Conservation (phyloP, 352 stramenopile genomes). For the Phytophthora fragariae region DNA sequence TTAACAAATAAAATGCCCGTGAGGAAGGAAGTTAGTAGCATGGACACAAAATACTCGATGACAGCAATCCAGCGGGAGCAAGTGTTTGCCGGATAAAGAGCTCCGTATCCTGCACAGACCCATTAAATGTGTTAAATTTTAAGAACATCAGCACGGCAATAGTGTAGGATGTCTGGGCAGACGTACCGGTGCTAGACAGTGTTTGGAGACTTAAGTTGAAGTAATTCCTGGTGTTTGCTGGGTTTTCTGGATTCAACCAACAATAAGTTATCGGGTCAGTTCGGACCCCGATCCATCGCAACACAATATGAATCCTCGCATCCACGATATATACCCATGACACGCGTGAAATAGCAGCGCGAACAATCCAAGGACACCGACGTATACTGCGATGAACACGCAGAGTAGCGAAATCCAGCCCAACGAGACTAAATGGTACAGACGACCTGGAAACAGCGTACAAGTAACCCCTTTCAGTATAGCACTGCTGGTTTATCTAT, state of each 20-base stretch:
- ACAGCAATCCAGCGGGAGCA: conserved; percentile 63
- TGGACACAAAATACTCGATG: conserved; percentile 62
- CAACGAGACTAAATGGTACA: conserved; percentile 65
- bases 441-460: conserved; percentile 26
- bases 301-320: background rate
- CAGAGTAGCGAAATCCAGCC: conserved; percentile 52
- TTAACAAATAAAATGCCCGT: conserved; percentile 74
- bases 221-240: conserved; percentile 45
- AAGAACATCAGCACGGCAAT: background rate
- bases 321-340: conserved; percentile 35
- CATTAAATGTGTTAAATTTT: background rate
- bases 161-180: background rate
- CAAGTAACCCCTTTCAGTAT: background rate
- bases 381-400: conserved; percentile 60
- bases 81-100: conserved; percentile 51
- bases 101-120: conserved; percentile 47
- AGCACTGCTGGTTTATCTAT: background rate
- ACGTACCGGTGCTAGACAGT: conserved; percentile 60
- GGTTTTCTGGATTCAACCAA: conserved; percentile 8
- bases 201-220: conserved; percentile 75
- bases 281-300: background rate
- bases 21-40: conserved; percentile 67
- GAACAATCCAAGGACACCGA: conserved; percentile 56
- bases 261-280: background rate
- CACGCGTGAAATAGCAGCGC: conserved; percentile 54